A percentile compares a stretch with the other conserved stretches of the same genome.
phyloP scores from a whole-genome alignment of 2,329 filamentous ascomycete genomes.

The Botrytis aclada region DNA sequence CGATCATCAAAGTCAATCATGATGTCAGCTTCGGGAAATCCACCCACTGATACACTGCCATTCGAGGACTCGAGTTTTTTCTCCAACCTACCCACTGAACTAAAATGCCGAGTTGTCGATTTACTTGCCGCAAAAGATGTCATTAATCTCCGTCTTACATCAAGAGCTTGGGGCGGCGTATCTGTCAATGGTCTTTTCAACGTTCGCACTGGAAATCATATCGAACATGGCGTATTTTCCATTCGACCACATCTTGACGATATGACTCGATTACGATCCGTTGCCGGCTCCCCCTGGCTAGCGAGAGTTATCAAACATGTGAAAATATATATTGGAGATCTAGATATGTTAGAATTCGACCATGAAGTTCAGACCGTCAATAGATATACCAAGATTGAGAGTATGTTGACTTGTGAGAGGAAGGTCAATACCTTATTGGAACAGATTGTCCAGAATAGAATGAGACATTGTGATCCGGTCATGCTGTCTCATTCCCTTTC shows the following conservation, averaged over 20 bases:
- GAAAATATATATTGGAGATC: slow-evolving; percentile 16
- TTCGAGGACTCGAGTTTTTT: not conserved
- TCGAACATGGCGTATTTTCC: slow-evolving; percentile 10
- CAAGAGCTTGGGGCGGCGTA: not conserved
- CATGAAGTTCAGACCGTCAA: slow-evolving; percentile 18
- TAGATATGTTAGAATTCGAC: slow-evolving; percentile 17
- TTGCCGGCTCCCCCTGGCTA: slow-evolving; percentile 13
- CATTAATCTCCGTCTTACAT: slow-evolving; percentile 8
- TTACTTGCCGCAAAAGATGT: slow-evolving; percentile 15
- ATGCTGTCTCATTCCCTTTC: slow-evolving; percentile 7
- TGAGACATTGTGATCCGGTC: slow-evolving; percentile 6
- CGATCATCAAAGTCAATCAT: no score
- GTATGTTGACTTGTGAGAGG: not conserved
- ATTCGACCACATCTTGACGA: slow-evolving; percentile 15
- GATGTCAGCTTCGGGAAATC: not conserved
- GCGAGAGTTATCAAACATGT: slow-evolving; percentile 14
- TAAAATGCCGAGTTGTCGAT: slow-evolving; percentile 4
- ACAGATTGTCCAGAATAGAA: slow-evolving; percentile 8
- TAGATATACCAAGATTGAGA: slow-evolving; percentile 5
- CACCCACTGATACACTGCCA: no score
- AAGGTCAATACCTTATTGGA: not conserved
- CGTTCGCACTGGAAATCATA: not conserved
- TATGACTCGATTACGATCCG: slow-evolving; percentile 4
- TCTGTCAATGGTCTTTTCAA: slow-evolving; percentile 13
- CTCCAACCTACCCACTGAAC: slow-evolving; percentile 6